Evolutionary conservation across 2,329 filamentous ascomycete genomes (phyloP).

Genomic region (Aspergillus chevalieri): DNA sequence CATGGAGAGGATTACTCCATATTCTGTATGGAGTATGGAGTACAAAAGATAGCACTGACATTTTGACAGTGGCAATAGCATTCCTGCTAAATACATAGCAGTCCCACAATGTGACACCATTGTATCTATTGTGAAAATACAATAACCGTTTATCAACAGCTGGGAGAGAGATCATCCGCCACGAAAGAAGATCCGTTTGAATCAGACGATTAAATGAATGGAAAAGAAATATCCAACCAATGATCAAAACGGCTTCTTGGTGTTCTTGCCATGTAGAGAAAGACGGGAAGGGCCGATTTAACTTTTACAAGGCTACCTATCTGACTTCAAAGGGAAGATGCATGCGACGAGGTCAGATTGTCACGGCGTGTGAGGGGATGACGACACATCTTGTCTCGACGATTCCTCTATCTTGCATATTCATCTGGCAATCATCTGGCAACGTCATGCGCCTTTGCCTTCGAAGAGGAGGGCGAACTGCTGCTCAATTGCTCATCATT

Average conservation of each 20-base stretch:
- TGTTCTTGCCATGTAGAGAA: neutral
- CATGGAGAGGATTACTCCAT: neutral
- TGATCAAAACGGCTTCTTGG: neutral
- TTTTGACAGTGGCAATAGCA: neutral
- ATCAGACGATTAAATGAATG: neutral
- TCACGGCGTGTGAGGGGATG: neutral
- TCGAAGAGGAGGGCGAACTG: no score
- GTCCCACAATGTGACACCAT: neutral
- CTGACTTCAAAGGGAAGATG: neutral
- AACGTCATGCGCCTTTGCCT: conserved; percentile 8
- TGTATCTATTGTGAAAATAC: neutral
- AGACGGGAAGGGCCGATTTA: neutral
- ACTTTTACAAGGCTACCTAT: neutral
- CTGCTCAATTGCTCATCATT: no score
- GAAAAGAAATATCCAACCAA: neutral
- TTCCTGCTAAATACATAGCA: neutral
- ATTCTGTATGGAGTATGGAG: neutral
- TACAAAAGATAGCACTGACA: neutral
- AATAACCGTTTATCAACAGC: neutral
- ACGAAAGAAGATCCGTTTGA: neutral
- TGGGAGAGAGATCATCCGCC: neutral
- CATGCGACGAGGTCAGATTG: neutral
- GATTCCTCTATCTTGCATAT: conserved; percentile 2
- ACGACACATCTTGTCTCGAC: neutral
- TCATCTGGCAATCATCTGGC: conserved; percentile 8